Percentiles rank a stretch among this genome's conserved stretches.
Evolutionary conservation across 1,284 basidiomycete species (phyloP).

Genomic region (Trichosporon faecale): DNA sequence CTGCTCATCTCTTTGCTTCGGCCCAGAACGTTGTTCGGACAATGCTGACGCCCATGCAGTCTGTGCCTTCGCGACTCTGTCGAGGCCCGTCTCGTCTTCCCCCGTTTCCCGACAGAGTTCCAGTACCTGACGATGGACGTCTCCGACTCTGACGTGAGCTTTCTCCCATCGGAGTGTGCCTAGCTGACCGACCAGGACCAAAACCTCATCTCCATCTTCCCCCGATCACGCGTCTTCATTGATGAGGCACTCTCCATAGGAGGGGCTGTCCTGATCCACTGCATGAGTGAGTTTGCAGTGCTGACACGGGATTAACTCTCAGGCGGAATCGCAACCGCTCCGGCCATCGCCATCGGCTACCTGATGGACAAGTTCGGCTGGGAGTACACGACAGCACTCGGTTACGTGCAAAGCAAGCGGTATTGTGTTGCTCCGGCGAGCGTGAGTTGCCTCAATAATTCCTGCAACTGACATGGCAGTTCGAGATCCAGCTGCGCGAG

Average conservation of each 20-base stretch:
- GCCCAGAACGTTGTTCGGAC: neutral
- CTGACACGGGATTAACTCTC: too few relatives aligned
- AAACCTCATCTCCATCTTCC: slow-evolving; percentile 69
- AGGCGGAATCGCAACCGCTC: slow-evolving; percentile 84
- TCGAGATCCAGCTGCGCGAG: slow-evolving; percentile 83
- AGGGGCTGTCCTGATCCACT: slow-evolving; percentile 82
- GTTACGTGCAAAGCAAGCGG: slow-evolving; percentile 79
- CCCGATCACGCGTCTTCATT: slow-evolving; percentile 74
- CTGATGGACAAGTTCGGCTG: slow-evolving; percentile 79
- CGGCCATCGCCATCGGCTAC: slow-evolving; percentile 86
- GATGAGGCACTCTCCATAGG: slow-evolving; percentile 64
- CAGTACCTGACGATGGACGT: slow-evolving; percentile 78
- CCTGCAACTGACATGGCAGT: slow-evolving; percentile 54
- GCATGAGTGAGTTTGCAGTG: slow-evolving; percentile 69
- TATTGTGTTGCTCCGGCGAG: slow-evolving; percentile 87
- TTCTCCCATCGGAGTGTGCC: neutral
- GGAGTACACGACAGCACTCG: slow-evolving; percentile 72
- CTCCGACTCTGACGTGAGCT: slow-evolving; percentile 69
- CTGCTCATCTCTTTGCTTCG: neutral
- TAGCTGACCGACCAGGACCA: slow-evolving; percentile 58
- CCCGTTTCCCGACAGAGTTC: slow-evolving; percentile 78
- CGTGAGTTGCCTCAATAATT: slow-evolving; percentile 33
- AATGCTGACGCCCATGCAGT: slow-evolving; percentile 51
- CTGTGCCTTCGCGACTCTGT: slow-evolving; percentile 81
- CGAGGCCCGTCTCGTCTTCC: slow-evolving; percentile 80